Evolutionary conservation across 495 filamentous ascomycete species (phyloP), one percentile per base, ranked within the genome.

Genomic region (Pseudoneurospora amorphoporcata): DNA sequence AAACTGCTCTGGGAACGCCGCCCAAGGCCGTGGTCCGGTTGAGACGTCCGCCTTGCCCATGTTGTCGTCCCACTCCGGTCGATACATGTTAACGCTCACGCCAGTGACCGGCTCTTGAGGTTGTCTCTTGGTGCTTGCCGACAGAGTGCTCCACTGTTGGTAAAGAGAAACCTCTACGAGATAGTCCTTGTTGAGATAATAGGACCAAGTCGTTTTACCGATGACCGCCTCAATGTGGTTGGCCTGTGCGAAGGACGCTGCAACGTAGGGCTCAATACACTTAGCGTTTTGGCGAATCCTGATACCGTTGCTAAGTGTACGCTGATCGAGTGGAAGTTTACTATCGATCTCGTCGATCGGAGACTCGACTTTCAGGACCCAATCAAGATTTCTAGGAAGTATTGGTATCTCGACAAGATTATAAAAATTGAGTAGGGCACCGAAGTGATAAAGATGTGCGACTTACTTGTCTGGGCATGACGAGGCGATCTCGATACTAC

Each of bases 401-500:
- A 6, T 76, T 39, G 43, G 69, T 38, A 35, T 70, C 14, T n/a
- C 29, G 16, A 29, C 3, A 5, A 14, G 12, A 16, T 29, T 4
- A 37, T 19, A 19, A 32, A 39, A n/a, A 53, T 8, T 38, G 45
- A n/a, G 23, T 23, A 9, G 19, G 19, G 17, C 43, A 4, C 8
- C n/a, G 43, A 47, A 17, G 17, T 43, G 43, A 38, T 3, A 0
- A 9, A 12, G 17, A 68, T 43, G n/a, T 3, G 9, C 4, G 17
- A 39, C 80, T 76, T 78, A 84, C 83, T 77, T 82, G 70, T 83
- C 83, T 17, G 83, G 76, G 58, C 83, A 81, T 37, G 82, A 71
- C 42, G 71, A 81, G 12, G 77, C 69, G 45, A 83, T 69, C 17
- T 83, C 77, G 4, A 84, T 72, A 1, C 65, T 41, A 19, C 72